Conservation (phyloP, 208 protist genomes). For the Porcisia hertigi region DNA sequence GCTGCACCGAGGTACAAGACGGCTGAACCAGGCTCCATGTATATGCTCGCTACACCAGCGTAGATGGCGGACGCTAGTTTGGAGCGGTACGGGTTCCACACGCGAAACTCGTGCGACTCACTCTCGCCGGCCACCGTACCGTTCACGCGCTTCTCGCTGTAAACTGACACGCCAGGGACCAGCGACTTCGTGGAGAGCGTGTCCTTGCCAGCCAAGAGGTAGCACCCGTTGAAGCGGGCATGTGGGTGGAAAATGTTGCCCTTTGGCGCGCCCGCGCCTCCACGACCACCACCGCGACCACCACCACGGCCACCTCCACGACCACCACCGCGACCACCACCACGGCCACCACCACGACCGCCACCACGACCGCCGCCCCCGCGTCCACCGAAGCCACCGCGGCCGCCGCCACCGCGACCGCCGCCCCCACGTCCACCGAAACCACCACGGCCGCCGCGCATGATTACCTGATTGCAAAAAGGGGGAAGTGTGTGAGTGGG, state of each 20-base stretch:
- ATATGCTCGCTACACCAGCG: constrained; percentile 98
- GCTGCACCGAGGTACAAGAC: constrained; percentile 99
- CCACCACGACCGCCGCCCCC: constrained; percentile 48
- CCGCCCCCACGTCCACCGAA: constrained; percentile 22
- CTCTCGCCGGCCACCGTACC: constrained; percentile 70
- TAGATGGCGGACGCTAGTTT: constrained; percentile 99
- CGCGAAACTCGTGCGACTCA: constrained; percentile 98
- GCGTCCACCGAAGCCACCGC: constrained; percentile 35
- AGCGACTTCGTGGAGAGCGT: constrained; percentile 97
- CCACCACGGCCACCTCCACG: constrained; percentile 59
- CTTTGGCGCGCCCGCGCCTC: constrained; percentile 55
- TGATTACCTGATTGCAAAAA: constrained; percentile 14
- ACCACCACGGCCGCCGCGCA: constrained; percentile 31
- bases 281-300: constrained; percentile 53
- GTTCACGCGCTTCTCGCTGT: constrained; percentile 99
- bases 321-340: constrained; percentile 55
- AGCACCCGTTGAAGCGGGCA: constrained; percentile 96
- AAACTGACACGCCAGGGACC: constrained; percentile 98
- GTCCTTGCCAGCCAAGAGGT: constrained; percentile 98
- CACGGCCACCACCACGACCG: constrained; percentile 46
- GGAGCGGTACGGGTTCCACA: constrained; percentile 99
- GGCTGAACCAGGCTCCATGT: constrained; percentile 97
- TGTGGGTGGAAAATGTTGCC: constrained; percentile 97
- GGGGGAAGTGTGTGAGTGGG: constrained; percentile 3
- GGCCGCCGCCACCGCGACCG: constrained; percentile 44